phyloP scores from a whole-genome alignment of 2,329 filamentous ascomycete species.

The Monilinia fructicola region DNA sequence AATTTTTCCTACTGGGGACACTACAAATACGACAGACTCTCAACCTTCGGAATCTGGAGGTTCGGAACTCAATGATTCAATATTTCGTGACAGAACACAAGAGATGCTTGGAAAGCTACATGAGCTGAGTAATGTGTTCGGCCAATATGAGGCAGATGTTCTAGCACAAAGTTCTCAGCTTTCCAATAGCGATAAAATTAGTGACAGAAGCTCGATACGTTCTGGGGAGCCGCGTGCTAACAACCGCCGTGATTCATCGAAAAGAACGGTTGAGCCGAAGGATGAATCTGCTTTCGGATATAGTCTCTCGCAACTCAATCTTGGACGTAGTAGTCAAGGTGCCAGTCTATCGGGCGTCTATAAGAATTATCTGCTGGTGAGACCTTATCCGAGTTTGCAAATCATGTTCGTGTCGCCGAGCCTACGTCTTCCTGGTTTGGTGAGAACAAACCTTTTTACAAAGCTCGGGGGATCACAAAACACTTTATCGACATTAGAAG shows the following conservation, averaged over 20 bases:
- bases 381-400: slow-evolving; percentile 62
- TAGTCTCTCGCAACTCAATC: slow-evolving; percentile 1
- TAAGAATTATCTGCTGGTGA: slow-evolving; percentile 56
- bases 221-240: slow-evolving; percentile 26
- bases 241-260: slow-evolving; percentile 26
- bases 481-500: slow-evolving; percentile 49
- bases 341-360: slow-evolving; percentile 6
- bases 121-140: slow-evolving; percentile 67
- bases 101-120: slow-evolving; percentile 58
- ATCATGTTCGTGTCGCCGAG: slow-evolving; percentile 69
- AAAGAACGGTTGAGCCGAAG: slow-evolving; percentile 28
- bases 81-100: slow-evolving; percentile 24
- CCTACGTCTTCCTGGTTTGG: slow-evolving; percentile 63
- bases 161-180: slow-evolving; percentile 56
- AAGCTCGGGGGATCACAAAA: slow-evolving; percentile 51
- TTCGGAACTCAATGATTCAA: slow-evolving; percentile 18
- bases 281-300: not conserved
- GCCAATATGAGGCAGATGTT: slow-evolving; percentile 61
- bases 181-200: slow-evolving; percentile 45
- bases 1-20: no score
- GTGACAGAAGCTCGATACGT: slow-evolving; percentile 27
- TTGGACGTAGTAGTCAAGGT: not conserved
- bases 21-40: not conserved
- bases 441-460: slow-evolving; percentile 57
- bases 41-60: slow-evolving; percentile 24